phyloP scores from a whole-genome alignment of 441 rosid species.

The Euphorbia corollata region DNA sequence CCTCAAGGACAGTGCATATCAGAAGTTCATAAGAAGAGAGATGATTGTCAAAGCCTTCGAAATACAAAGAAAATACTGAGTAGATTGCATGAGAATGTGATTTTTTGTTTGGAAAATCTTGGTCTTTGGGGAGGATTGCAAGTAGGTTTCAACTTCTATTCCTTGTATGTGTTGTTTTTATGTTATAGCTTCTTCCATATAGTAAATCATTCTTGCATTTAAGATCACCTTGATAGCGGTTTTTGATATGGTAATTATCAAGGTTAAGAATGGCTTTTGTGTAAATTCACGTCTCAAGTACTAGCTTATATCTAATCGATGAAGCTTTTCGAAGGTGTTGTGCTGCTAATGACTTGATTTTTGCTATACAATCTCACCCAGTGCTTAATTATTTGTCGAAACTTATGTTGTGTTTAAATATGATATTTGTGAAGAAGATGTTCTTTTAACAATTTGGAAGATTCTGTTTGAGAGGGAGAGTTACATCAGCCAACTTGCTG shows the following conservation, averaged over 20 bases:
- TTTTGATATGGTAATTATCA: background rate
- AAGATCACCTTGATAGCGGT: background rate
- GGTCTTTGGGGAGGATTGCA: slow-evolving; percentile 84
- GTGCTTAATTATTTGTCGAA: background rate
- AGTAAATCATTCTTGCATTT: background rate
- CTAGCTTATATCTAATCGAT: background rate
- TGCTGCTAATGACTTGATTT: background rate
- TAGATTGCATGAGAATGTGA: slow-evolving; percentile 64
- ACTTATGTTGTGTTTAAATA: background rate
- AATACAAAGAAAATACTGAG: slow-evolving; percentile 50
- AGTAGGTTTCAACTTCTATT: slow-evolving; percentile 36
- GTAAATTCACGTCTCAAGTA: background rate
- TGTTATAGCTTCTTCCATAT: background rate
- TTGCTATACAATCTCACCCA: background rate
- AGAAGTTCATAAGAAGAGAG: slow-evolving; percentile 41
- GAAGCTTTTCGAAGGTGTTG: background rate
- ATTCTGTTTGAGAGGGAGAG: background rate
- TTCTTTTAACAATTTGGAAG: background rate
- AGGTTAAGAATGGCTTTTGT: background rate
- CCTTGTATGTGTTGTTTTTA: background rate
- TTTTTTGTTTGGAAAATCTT: slow-evolving; percentile 58
- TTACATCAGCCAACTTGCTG: background rate
- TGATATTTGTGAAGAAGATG: slow-evolving; percentile 2
- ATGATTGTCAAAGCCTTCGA: slow-evolving; percentile 42
- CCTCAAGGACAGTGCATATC: slow-evolving; percentile 56